Conservation (phyloP, 768 basidiomycete species). For the Dioszegia crocea region DNA sequence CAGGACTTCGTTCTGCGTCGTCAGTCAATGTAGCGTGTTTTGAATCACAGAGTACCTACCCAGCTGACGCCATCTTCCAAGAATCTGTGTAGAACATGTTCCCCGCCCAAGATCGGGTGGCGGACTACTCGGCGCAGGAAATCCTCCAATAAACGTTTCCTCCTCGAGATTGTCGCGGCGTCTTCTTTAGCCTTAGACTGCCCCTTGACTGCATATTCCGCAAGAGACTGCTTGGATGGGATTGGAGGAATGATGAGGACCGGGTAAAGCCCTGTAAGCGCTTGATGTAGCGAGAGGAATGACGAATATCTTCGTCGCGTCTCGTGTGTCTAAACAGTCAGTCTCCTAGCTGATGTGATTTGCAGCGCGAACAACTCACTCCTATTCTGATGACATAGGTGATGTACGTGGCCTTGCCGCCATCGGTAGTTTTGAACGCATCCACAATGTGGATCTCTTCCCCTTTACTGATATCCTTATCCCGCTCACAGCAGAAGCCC, state of each 20-base stretch:
- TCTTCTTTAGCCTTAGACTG: conserved; percentile 86
- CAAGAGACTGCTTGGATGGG: conserved; percentile 89
- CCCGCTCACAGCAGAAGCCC: conserved; percentile 46
- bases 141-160: conserved; percentile 91
- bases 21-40: not conserved
- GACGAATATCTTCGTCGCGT: conserved; percentile 81
- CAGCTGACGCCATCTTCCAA: conserved; percentile 93
- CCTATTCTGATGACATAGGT: conserved; percentile 87
- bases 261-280: conserved; percentile 81
- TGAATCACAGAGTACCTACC: conserved; percentile 48
- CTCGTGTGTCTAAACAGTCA: conserved; percentile 7
- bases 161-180: conserved; percentile 77
- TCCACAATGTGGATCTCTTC: conserved; percentile 63
- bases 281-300: conserved; percentile 85
- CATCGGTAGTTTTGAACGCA: conserved; percentile 87
- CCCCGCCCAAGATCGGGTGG: conserved; percentile 93
- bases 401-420: conserved; percentile 86
- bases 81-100: conserved; percentile 94
- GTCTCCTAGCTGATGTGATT: conserved; percentile 20
- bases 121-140: conserved; percentile 84
- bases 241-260: conserved; percentile 96
- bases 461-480: conserved; percentile 41
- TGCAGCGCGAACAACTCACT: conserved; percentile 53
- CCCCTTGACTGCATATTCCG: conserved; percentile 93
- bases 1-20: conserved; percentile 73